A percentile compares a stretch with the other conserved stretches of the same genome.
Evolutionary conservation across 257 asterid genomes (phyloP).

Genomic region (Przewalskia tangutica): DNA sequence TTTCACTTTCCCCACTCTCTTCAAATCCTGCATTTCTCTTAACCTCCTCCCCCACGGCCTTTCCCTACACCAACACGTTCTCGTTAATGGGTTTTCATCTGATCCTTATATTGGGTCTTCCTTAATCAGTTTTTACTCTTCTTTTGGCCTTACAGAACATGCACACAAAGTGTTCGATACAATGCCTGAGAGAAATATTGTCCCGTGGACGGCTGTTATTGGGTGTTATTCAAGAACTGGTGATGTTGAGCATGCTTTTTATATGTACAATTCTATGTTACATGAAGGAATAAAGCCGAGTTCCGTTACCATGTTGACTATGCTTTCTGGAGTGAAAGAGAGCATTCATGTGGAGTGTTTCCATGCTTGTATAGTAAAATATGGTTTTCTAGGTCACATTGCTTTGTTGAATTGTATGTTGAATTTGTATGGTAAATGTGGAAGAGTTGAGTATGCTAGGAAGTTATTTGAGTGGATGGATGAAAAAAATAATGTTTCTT

Average conservation of each 20-base stretch:
- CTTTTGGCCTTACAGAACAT: conserved; percentile 10
- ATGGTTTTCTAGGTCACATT: conserved; percentile 30
- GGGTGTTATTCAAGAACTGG: conserved; percentile 51
- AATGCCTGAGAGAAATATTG: conserved; percentile 52
- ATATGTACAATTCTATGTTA: conserved; percentile 49
- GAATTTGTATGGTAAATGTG: conserved; percentile 65
- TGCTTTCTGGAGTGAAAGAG: conserved; percentile 56
- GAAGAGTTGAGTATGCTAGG: conserved; percentile 43
- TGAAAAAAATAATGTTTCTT: conserved; percentile 56
- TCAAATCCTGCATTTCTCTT: conserved; percentile 68
- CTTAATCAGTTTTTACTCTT: conserved; percentile 46
- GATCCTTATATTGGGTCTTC: conserved; percentile 72
- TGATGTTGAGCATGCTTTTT: conserved; percentile 33
- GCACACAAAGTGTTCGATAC: conserved; percentile 56
- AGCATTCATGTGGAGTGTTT: conserved; percentile 26
- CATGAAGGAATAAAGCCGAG: conserved; percentile 44
- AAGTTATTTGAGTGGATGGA: conserved; percentile 43
- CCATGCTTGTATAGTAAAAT: conserved; percentile 38
- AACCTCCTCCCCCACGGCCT: conserved; percentile 42
- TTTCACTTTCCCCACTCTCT: conserved; percentile 62
- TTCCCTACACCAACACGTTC: conserved; percentile 51
- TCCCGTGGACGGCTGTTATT: conserved; percentile 60
- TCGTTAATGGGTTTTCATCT: conserved; percentile 43
- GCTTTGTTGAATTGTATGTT: conserved; percentile 49
- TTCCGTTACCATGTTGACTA: conserved; percentile 42